These are phyloP conservation scores for Apostasia shenzhenica DNA, from an alignment of 106 monocot genomes.

Conservation along the genomic window DNA sequence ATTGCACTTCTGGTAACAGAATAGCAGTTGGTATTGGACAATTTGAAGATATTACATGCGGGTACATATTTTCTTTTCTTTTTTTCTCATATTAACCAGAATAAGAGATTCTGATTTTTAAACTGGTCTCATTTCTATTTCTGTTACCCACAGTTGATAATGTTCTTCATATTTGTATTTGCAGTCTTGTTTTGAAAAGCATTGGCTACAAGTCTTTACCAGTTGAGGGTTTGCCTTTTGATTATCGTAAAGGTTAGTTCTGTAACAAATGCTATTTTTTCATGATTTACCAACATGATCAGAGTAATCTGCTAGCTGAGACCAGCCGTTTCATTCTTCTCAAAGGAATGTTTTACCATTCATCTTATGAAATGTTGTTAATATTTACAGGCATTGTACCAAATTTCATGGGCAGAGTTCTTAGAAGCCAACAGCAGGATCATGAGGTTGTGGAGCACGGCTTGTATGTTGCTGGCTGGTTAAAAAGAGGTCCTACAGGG, in stretches of 20 bases:
- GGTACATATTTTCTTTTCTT: slow-evolving; percentile 20
- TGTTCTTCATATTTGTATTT: slow-evolving; percentile 13
- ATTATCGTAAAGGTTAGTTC: slow-evolving; percentile 62
- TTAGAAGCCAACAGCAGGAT: slow-evolving; percentile 13
- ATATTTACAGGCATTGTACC: slow-evolving; percentile 47
- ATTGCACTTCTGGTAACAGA: slow-evolving; percentile 45
- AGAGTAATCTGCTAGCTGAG: no score
- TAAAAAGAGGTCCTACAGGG: slow-evolving; percentile 97
- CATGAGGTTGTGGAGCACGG: slow-evolving; percentile 31
- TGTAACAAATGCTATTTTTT: no score
- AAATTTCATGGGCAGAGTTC: slow-evolving; percentile 50
- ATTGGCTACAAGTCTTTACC: slow-evolving; percentile 96
- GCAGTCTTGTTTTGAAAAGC: slow-evolving; percentile 89
- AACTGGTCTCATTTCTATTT: not conserved
- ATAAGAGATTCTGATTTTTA: not conserved
- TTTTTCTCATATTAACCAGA: not conserved
- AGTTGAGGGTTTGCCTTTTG: slow-evolving; percentile 76
- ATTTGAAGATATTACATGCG: slow-evolving; percentile 49
- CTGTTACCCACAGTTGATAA: not conserved
- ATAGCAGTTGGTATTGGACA: slow-evolving; percentile 71
- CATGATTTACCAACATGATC: no score
- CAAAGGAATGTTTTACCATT: no score
- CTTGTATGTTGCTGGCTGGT: slow-evolving; percentile 85
- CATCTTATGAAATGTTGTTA: no score
- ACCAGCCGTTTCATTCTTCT: no score